phyloP scores from a whole-genome alignment of 2,329 filamentous ascomycete species.

The Penicillium sp. region DNA sequence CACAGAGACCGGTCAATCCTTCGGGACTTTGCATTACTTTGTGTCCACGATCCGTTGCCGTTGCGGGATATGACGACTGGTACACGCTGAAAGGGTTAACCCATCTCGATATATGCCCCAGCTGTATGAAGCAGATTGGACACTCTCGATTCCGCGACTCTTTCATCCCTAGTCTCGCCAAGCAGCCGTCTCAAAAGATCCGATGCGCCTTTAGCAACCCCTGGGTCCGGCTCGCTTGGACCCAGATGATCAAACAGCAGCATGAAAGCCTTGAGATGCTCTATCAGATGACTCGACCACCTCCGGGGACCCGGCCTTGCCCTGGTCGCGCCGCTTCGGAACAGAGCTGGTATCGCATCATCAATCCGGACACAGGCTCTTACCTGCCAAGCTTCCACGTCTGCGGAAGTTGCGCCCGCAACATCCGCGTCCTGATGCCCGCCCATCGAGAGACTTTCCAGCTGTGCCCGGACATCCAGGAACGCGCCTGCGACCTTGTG shows the following conservation, averaged over 20 bases:
- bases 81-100: slow-evolving; percentile 66
- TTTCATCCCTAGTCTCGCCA: slow-evolving; percentile 58
- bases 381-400: slow-evolving; percentile 66
- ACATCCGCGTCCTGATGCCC: slow-evolving; percentile 68
- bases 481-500: slow-evolving; percentile 64
- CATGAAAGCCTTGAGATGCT: slow-evolving; percentile 63
- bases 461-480: slow-evolving; percentile 41
- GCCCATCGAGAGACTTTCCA: slow-evolving; percentile 61
- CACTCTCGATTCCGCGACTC: slow-evolving; percentile 61
- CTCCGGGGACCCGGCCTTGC: slow-evolving; percentile 53
- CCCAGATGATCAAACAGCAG: slow-evolving; percentile 67
- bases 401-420: slow-evolving; percentile 67
- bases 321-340: slow-evolving; percentile 50
- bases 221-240: slow-evolving; percentile 81
- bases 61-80: slow-evolving; percentile 68
- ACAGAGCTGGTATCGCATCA: slow-evolving; percentile 69
- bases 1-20: slow-evolving; percentile 13
- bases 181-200: slow-evolving; percentile 53
- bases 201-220: slow-evolving; percentile 73
- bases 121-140: slow-evolving; percentile 68
- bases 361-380: slow-evolving; percentile 59
- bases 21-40: slow-evolving; percentile 48
- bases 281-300: slow-evolving; percentile 60
- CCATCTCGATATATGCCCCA: slow-evolving; percentile 74
- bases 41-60: slow-evolving; percentile 61